Conservation (phyloP, 2,329 filamentous ascomycete genomes). For the Exophiala bonariae region DNA sequence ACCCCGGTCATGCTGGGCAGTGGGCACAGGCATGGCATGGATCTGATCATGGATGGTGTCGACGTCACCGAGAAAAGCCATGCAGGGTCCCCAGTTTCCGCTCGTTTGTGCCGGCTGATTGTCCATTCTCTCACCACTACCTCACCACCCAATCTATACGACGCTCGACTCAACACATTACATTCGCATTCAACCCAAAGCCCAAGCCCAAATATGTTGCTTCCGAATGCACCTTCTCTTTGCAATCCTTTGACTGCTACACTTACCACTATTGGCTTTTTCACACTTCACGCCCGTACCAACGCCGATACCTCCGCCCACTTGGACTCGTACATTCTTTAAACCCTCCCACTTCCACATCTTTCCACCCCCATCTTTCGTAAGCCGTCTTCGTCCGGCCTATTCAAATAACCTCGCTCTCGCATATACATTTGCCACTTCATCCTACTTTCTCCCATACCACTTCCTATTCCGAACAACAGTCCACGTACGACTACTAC, state of each 20-base stretch:
- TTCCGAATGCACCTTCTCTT: no score
- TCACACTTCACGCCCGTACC: neutral
- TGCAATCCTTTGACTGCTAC: conserved; percentile 2
- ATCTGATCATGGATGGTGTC: neutral
- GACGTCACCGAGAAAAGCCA: conserved; percentile 6
- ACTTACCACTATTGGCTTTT: conserved; percentile 12
- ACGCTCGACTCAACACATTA: conserved; percentile 4
- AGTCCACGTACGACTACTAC: conserved; percentile 10
- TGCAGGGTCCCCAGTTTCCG: conserved; percentile 1
- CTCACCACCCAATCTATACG: conserved; percentile 5
- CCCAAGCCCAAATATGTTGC: no score
- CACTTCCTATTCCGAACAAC: conserved; percentile 10
- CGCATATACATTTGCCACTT: conserved; percentile 24
- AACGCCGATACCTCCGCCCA: neutral
- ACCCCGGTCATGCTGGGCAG: neutral
- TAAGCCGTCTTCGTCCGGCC: conserved; percentile 10
- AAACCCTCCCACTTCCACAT: conserved; percentile 14
- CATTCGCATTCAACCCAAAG: neutral
- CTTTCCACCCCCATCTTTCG: conserved; percentile 16
- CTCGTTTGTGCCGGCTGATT: conserved; percentile 1
- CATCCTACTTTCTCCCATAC: conserved; percentile 7
- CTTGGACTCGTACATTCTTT: neutral
- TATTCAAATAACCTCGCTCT: conserved; percentile 17
- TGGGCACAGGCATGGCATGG: neutral
- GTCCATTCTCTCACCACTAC: conserved; percentile 5